Base-by-base conservation (phyloP, 1,139 yeast species). In the Yamadazyma diospyri region DNA sequence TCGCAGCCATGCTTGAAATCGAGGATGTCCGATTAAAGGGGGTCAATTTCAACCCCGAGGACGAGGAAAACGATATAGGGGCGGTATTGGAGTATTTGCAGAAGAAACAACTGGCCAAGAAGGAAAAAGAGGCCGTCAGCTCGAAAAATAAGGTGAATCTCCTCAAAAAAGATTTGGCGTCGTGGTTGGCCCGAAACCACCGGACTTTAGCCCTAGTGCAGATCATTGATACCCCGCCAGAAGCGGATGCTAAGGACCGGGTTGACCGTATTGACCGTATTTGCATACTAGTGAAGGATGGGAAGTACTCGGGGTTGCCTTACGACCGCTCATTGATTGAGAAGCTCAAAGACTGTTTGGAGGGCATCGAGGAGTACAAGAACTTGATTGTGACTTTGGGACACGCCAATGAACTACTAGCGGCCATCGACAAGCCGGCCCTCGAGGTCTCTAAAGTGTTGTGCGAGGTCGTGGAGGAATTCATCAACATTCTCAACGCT, bases 1-100 rank as follows among this genome's bases (percentile, higher is more conserved):
- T 53, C 6, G 36, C 42, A 2, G 35, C 39, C 0, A 39, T 65
- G 10, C 32, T 40, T 4, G 21, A 24, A 12, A 36, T 53, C 10
- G 46, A 53, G 12, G 69, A 64, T 37, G 62, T 58, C 12, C 40
- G 68, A 27, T 42, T 65, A 12, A 33, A 22, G 6, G 40, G 34
- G 10, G 26, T 45, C 12, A 53, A 55, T 20, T 33, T 42, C 7
- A 36, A 42, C 20, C 43, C 43, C 13, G 50, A 43, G 2, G 39
- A 42, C n/a, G 51, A 42, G 6, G 65, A 59, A 8, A 30, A 27
- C 29, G 38, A 40, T 33, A 34, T 58, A 10, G 51, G 41, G 4
- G 34, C 49, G 6, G 54, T 65, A 4, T 62, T 51, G 33, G 57
- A 51, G 6, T 46, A 46, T 3, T 45, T 64, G 29, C 51, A 50